Evolutionary conservation across 2,329 filamentous ascomycete genomes (phyloP), one percentile per base, ranked within the genome.

Genomic region (Pyrenochaeta sp.): DNA sequence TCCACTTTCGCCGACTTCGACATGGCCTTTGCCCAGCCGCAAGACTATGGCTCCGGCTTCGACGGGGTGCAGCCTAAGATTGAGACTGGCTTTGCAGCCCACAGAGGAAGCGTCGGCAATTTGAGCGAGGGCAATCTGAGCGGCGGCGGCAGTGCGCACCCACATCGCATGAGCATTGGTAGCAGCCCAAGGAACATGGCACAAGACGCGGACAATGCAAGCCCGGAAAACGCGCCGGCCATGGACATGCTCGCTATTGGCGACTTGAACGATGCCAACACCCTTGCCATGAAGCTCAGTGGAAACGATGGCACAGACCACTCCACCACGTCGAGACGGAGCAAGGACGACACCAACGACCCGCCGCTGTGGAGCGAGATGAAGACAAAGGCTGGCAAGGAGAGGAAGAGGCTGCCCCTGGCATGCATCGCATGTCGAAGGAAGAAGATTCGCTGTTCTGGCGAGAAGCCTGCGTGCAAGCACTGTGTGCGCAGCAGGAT

Each of bases 401-500:
- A 98, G 75, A 86, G 95, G 46, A 98, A 98, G 76, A 85, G 95
- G 37, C 79, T 99, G 30, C 95, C 95, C 2, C 81, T 98, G 46
- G 95, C 95, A 14, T 99, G 95, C 73, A 97, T 98, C 67, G 93
- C 93, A 32, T 99, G 95, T 71, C 87, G 95, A 30, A 85, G 95
- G 68, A 99, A 99, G 80, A 99, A 99, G 81, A 98, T 99, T 60
- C 88, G 94, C 47, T 99, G 95, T 74, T 98, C 94, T 0, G 95
- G 95, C 53, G 95, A 98, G 80, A 98, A 97, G 76, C 95, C 95
- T 2, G 91, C 93, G 0, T 99, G 95, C 82, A 97, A 97, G 76
- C 95, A 98, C 77, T 98, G 95, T 72, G 82, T 96, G 54, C 87
- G 93, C 51, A 96, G 94, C 45, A 87, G 94, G 37, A 96, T 96